Percentiles rank a stretch among this genome's conserved stretches.
phyloP scores from a whole-genome alignment of 345 rosid species.

The Heritiera fomes region DNA sequence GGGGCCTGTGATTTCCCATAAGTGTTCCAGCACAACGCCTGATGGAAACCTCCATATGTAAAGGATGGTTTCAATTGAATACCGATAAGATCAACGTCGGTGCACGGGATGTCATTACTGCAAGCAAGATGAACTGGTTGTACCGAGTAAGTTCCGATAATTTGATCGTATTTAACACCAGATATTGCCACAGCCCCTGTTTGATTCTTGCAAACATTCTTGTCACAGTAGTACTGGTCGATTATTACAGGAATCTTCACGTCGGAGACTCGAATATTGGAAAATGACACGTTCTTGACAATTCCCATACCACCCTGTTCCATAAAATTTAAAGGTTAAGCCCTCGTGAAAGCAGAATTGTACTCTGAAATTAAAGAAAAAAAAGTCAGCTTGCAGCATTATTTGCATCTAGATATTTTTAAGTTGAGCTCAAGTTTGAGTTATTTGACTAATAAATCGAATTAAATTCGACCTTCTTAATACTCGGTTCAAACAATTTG shows the following conservation, averaged over 20 bases:
- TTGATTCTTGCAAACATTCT: constrained; percentile 72
- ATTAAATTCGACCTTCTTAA: no score
- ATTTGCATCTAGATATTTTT: not conserved
- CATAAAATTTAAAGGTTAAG: not conserved
- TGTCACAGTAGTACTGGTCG: constrained; percentile 89
- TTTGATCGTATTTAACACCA: constrained; percentile 55
- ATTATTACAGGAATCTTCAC: constrained; percentile 76
- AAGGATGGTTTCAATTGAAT: constrained; percentile 60
- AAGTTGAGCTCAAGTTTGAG: no score
- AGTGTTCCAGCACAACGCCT: constrained; percentile 78
- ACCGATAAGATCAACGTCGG: constrained; percentile 59
- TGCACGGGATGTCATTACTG: constrained; percentile 70
- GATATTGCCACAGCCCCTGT: constrained; percentile 71
- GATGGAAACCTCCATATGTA: constrained; percentile 31
- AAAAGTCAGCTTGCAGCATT: not conserved
- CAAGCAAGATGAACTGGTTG: constrained; percentile 79
- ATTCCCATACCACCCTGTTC: constrained; percentile 72
- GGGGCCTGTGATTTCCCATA: constrained; percentile 77
- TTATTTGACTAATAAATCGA: no score
- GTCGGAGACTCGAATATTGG: constrained; percentile 63
- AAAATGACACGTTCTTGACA: constrained; percentile 75
- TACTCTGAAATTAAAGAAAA: not conserved
- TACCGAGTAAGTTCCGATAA: constrained; percentile 61
- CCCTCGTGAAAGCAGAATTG: constrained; percentile 4
- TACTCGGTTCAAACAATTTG: no score